Base-by-base conservation (phyloP, 371 early-diverging fungal genomes). In the Syncephalastrum sp. region DNA sequence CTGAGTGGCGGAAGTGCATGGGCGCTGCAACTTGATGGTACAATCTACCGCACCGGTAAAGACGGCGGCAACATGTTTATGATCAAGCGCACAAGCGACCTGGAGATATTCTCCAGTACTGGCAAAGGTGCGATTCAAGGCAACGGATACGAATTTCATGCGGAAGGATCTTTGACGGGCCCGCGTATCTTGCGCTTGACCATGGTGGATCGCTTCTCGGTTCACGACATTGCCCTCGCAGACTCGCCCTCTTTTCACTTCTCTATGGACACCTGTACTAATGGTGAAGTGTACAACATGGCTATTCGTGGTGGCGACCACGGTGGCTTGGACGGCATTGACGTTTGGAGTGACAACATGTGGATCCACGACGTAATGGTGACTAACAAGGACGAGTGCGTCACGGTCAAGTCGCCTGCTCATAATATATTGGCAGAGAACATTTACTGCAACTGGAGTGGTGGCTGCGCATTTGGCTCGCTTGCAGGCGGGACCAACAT, bases 351-450 rank as follows among this genome's bases (percentile, higher is more conserved):
- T 6, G 52, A 52, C 3, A 52, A 52, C 25, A 52, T 52, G 14
- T 52, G 52, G 52, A 52, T 52, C 29, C 52, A 52, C 42, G 52
- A 52, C 42, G 41, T 52, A 0, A 52, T 52, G 42, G 52, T 41
- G 4, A 52, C 52, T 19, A 52, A 52, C 29, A 52, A 52, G 42
- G 52, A 52, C 25, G 52, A 52, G n/a, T 42, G 52, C 29, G 21
- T 52, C 19, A 41, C 42, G 3, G 8, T 52, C 8, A 52, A 52
- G n/a, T 42, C 38, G 16, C 52, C 52, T 21, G 38, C 52, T 1
- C 52, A 52, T 15, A 52, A 52, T 12, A 52, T 42, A 13, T 23
- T 52, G 52, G 24, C 42, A 8, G 52, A 52, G 24, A 52, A 42
- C 23, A 52, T 52, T 19, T 52, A 52, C 24, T 52, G 52, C 25